phyloP scores from a whole-genome alignment of 2,329 filamentous ascomycete genomes.

The Dendrostoma leiphaemia region DNA sequence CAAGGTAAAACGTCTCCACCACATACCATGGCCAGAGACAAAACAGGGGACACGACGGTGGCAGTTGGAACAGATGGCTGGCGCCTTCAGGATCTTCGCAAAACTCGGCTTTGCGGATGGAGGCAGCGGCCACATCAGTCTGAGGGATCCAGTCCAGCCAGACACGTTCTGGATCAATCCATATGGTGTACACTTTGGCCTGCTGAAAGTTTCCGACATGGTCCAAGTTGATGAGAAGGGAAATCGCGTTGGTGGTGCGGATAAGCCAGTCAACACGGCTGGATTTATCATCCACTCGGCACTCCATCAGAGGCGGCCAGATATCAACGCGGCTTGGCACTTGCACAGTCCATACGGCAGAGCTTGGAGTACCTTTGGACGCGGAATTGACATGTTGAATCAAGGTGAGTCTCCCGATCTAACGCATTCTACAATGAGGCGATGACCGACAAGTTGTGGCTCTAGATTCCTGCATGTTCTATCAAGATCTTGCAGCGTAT shows the following conservation, averaged over 20 bases:
- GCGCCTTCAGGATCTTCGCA: too few species aligned
- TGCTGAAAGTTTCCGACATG: constrained; percentile 65
- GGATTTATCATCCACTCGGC: constrained; percentile 69
- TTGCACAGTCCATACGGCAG: constrained; percentile 62
- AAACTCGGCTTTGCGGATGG: too few species aligned
- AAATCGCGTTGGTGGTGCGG: constrained; percentile 57
- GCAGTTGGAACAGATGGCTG: constrained; percentile 37
- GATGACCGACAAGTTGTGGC: too few species aligned
- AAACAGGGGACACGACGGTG: constrained; percentile 26
- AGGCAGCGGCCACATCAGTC: too few species aligned
- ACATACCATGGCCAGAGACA: constrained; percentile 1
- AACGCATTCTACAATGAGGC: too few species aligned
- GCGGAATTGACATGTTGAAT: constrained; percentile 65
- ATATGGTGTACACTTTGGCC: constrained; percentile 65
- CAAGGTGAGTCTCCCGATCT: constrained; percentile 34
- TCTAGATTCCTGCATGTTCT: constrained; percentile 61
- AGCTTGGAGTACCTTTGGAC: constrained; percentile 63
- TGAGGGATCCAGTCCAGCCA: too few species aligned
- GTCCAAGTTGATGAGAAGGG: constrained; percentile 61
- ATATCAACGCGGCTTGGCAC: constrained; percentile 66
- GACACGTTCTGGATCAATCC: too few species aligned
- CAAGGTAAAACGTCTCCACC: not conserved
- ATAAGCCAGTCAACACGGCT: constrained; percentile 62
- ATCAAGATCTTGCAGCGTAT: constrained; percentile 62
- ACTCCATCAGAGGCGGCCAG: constrained; percentile 60